These are phyloP conservation scores for Tetracentron sinense DNA, from an alignment of 164 flowering plant genomes.

Conservation along the genomic window DNA sequence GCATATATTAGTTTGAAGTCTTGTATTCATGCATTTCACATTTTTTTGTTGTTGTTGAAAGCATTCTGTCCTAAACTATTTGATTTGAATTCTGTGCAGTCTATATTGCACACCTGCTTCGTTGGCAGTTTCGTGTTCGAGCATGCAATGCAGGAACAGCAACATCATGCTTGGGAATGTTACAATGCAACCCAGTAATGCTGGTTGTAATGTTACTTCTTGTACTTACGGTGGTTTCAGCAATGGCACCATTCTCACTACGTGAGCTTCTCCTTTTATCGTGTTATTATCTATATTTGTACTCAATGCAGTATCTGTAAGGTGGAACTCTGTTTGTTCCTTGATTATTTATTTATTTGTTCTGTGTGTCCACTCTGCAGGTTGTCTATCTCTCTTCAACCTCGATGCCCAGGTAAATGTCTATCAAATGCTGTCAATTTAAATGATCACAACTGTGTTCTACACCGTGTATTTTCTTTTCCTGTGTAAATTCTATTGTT, in stretches of 20 bases:
- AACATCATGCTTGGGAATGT: conserved; percentile 65
- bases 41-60: no score
- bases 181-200: conserved; percentile 45
- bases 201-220: conserved; percentile 69
- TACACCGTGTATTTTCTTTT: neutral
- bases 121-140: conserved; percentile 66
- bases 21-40: no score
- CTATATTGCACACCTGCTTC: conserved; percentile 70
- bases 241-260: conserved; percentile 50
- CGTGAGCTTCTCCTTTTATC: conserved; percentile 24
- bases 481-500: neutral
- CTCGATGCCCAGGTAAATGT: conserved; percentile 70
- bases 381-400: conserved; percentile 59
- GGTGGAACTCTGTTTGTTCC: neutral
- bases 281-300: neutral
- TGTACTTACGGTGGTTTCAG: conserved; percentile 58
- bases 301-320: neutral
- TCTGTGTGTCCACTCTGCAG: conserved; percentile 30
- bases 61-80: neutral
- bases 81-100: conserved; percentile 37
- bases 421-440: neutral
- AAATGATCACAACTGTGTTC: neutral
- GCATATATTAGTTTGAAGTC: conserved; percentile 2
- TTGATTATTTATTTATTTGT: conserved; percentile 3
- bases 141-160: conserved; percentile 70